Base-by-base conservation (phyloP, 2,329 filamentous ascomycete genomes). In the Lasiodiplodia citricola region DNA sequence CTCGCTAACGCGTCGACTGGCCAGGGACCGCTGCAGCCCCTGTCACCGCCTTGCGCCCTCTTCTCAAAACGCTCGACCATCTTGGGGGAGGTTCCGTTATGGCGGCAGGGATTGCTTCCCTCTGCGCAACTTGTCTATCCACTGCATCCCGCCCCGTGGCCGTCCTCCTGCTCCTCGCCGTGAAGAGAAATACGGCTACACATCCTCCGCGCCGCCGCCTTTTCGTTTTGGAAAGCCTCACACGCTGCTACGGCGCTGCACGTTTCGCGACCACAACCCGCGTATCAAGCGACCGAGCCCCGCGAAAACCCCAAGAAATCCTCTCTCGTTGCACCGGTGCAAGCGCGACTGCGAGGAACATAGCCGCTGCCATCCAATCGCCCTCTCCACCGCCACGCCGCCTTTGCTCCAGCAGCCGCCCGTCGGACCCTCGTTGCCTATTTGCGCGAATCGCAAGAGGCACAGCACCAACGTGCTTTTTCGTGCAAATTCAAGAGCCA, bases 91-190 rank as follows among this genome's bases (percentile, higher is more conserved):
- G 28, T 28, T 28, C 28, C 28, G 28, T 28, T 28, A 6, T 10
- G 25, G 16, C 58, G 8, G 72, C 72, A 71, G 70, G 73, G 70
- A 66, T 51, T 16, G 41, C 52, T 50, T 25, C 23, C 23, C 28
- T 18, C 57, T 10, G 38, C 16, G 23, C 35, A 14, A 31, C 35
- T 51, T 47, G 28, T 62, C 55, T 66, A 60, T 31, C 55, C 41
- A 51, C 57, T 64, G 56, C 50, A 58, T 57, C 31, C 65, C 60
- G 56, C 68, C 50, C 62, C n/a, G 28, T 58, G 41, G 44, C 31
- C 38, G 25, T 55, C 35, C 37, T 28, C 23, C 37, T 35, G 35
- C 56, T 44, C 51, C 37, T 28, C 31, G 38, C 64, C 44, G 65
- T 70, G 37, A 28, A 44, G 14, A 44, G 21, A 47, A 66, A 52